Conservation (phyloP, 2,329 filamentous ascomycete genomes). For the Penicillium sp. region DNA sequence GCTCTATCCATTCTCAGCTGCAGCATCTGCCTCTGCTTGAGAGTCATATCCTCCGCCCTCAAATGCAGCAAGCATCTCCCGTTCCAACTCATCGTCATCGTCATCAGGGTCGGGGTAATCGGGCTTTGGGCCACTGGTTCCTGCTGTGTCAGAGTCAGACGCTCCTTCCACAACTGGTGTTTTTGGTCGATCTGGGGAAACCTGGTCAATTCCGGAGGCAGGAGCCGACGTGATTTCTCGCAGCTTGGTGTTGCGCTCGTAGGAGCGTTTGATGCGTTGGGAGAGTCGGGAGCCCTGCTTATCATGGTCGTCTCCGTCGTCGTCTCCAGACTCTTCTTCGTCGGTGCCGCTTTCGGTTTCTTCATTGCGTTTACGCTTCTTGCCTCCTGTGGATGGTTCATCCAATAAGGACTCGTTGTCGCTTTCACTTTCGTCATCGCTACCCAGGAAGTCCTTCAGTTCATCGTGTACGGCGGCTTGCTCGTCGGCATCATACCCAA, state of each 20-base stretch:
- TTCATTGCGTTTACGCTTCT: slow-evolving; percentile 41
- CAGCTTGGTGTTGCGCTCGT: slow-evolving; percentile 42
- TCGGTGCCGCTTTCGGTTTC: slow-evolving; percentile 25
- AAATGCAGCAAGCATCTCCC: slow-evolving; percentile 61
- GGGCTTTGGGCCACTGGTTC: slow-evolving; percentile 31
- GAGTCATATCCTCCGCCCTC: slow-evolving; percentile 45
- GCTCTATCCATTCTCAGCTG: slow-evolving; percentile 35
- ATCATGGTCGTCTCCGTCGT: slow-evolving; percentile 43
- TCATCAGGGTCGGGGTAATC: slow-evolving; percentile 35
- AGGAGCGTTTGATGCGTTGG: slow-evolving; percentile 44
- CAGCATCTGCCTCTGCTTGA: slow-evolving; percentile 37
- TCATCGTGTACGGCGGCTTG: slow-evolving; percentile 69
- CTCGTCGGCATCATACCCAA: slow-evolving; percentile 62
- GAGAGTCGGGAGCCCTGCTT: slow-evolving; percentile 37
- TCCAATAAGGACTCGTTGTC: slow-evolving; percentile 48
- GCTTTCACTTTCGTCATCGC: slow-evolving; percentile 51
- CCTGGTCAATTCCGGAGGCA: slow-evolving; percentile 12
- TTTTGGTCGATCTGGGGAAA: background rate
- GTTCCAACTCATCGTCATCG: slow-evolving; percentile 50
- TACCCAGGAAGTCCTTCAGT: slow-evolving; percentile 67
- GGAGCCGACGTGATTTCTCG: slow-evolving; percentile 37
- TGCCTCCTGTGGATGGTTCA: slow-evolving; percentile 23
- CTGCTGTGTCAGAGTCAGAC: slow-evolving; percentile 31
- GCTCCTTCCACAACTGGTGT: slow-evolving; percentile 15
- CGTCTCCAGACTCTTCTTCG: slow-evolving; percentile 24